These are phyloP conservation scores for Magnolia sinica DNA, from an alignment of 164 flowering plant species.

Conservation along the genomic window DNA sequence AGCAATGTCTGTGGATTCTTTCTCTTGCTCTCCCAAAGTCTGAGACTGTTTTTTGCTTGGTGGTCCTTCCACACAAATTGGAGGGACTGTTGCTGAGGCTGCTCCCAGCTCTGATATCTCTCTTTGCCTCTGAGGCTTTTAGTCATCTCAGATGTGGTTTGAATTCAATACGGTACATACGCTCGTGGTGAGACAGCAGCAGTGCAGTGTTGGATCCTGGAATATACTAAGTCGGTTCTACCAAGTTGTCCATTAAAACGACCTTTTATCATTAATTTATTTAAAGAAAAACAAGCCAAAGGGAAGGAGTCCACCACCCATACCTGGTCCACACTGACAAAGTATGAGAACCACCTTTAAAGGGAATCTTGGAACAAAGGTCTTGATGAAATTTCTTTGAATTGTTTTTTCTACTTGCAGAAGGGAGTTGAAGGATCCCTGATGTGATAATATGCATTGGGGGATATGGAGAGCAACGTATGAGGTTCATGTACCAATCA, in stretches of 20 bases:
- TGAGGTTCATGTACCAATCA: constrained; percentile 18
- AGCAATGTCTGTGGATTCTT: constrained; percentile 8
- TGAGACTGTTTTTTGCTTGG: neutral
- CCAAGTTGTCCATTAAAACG: neutral
- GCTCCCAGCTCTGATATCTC: neutral
- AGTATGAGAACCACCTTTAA: constrained; percentile 14
- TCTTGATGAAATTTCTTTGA: neutral
- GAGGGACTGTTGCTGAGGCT: neutral
- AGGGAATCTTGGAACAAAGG: constrained; percentile 19
- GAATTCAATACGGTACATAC: neutral
- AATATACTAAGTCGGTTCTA: neutral
- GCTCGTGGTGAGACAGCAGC: neutral
- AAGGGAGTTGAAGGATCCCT: constrained; percentile 12
- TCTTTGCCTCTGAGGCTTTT: neutral
- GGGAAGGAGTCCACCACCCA: constrained; percentile 8
- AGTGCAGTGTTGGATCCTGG: neutral
- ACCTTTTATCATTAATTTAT: neutral
- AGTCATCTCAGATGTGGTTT: neutral
- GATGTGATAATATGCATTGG: constrained; percentile 9
- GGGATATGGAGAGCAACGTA: constrained; percentile 24
- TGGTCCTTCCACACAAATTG: constrained; percentile 15
- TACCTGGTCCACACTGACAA: constrained; percentile 7
- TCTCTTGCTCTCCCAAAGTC: neutral
- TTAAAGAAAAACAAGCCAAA: neutral
- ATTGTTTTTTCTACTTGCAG: constrained; percentile 10